These are phyloP conservation scores for Beverwykella pulmonaria DNA, from an alignment of 495 filamentous ascomycete genomes.

Conservation along the genomic window DNA sequence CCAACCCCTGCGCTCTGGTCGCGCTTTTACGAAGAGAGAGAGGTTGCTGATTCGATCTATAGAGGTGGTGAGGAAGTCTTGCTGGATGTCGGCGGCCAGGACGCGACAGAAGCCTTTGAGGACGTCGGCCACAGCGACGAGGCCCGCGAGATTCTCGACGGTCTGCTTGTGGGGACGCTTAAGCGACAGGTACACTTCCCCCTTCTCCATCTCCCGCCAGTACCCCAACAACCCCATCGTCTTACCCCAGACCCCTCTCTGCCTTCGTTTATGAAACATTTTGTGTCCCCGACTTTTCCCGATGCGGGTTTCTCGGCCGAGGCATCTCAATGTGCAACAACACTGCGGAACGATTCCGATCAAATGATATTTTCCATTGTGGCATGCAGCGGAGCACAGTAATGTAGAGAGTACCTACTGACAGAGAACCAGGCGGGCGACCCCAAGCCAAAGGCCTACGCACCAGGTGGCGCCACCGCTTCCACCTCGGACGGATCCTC, in stretches of 20 bases:
- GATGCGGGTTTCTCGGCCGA: constrained; percentile 15
- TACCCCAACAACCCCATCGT: constrained; percentile 4
- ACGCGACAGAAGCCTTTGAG: constrained; percentile 98
- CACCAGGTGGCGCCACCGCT: constrained; percentile 52
- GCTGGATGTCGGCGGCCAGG: constrained; percentile 92
- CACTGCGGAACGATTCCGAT: constrained; percentile 17
- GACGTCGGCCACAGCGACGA: constrained; percentile 99
- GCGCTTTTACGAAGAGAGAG: too few relatives aligned
- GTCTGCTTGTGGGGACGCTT: constrained; percentile 74
- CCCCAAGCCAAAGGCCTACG: constrained; percentile 67
- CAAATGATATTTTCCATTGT: too few relatives aligned
- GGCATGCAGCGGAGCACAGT: not conserved
- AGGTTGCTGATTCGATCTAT: too few relatives aligned
- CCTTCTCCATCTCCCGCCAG: constrained; percentile 17
- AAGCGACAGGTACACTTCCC: constrained; percentile 75
- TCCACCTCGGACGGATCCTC: constrained; percentile 57
- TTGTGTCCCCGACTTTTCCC: constrained; percentile 9
- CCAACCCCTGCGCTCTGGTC: too few relatives aligned
- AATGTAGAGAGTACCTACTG: too few relatives aligned
- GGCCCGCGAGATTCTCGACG: constrained; percentile 88
- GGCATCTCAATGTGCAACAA: not conserved
- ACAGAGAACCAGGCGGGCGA: constrained; percentile 70
- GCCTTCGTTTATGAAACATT: constrained; percentile 16
- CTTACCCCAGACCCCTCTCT: constrained; percentile 1
- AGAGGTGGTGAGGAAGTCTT: constrained; percentile 99